Evolutionary conservation across 2,329 filamentous ascomycete species (phyloP), one percentile per base, ranked within the genome.

Genomic region (Ceratocystis destructans): DNA sequence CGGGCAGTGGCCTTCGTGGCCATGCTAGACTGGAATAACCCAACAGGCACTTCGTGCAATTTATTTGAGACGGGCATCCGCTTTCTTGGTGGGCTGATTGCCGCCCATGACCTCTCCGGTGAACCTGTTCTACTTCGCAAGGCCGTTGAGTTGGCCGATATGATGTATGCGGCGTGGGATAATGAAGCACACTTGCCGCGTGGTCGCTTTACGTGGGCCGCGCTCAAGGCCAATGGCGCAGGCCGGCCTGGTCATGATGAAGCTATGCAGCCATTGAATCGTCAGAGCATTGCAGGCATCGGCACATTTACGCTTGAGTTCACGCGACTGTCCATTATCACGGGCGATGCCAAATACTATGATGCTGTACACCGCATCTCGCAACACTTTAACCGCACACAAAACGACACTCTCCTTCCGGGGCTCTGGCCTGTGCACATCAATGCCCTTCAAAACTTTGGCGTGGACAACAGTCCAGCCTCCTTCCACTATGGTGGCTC

Each of bases 31-130:
- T 89, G 88, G 72, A 80, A 81, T 1, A 79, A 75, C 1, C 82
- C 83, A 0, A 73, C 75, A 0, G 70, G 71, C 20, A 61, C 68
- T 17, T 69, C 80, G 41, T 81, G 88, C 69, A 87, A 87, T 69
- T 76, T 88, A 0, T 89, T 89, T 68, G 87, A 89, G 74, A 88
- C 85, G 0, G 87, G 81, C 10, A 89, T 89, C 67, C 81, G 87
- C 53, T 89, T 89, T 71, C 79, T 89, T 0, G 87, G 87, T 15
- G 86, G 87, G 0, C 79, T 89, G 65, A 71, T 89, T 66, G 82
- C 83, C n/a, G 86, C 87, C 0, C 88, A 88, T 71, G 87, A 89
- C 71, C 73, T 89, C 25, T 87, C 84, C 70, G 78, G 77, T 44
- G 79, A 78, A 65, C 76, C 79, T 67, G 76, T 77, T n/a, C 73